Conservation (phyloP, 768 basidiomycete species). For the Pisolithus tinctorius region DNA sequence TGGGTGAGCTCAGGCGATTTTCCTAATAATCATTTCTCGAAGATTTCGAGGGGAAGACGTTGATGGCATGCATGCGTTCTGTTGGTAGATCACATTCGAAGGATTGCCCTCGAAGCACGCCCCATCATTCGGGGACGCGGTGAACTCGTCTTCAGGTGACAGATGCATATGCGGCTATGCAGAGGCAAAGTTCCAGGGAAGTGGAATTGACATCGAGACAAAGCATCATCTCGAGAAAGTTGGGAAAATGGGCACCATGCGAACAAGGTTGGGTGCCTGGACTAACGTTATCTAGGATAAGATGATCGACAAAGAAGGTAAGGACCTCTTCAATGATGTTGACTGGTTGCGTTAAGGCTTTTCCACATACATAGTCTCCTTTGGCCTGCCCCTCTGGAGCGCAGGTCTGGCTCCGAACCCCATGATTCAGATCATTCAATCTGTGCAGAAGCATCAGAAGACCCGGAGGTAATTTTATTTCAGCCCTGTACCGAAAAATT, state of each 20-base stretch:
- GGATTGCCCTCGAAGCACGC: slow-evolving; percentile 50
- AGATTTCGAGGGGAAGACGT: slow-evolving; percentile 56
- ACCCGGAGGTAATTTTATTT: slow-evolving; percentile 38
- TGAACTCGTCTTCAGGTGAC: not conserved
- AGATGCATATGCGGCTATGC: slow-evolving; percentile 43
- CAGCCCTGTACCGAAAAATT: slow-evolving; percentile 19
- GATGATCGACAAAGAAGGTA: slow-evolving; percentile 67
- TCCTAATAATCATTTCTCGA: not conserved
- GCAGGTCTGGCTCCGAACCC: slow-evolving; percentile 84
- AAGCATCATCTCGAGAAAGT: slow-evolving; percentile 72
- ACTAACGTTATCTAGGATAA: slow-evolving; percentile 39
- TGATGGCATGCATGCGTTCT: slow-evolving; percentile 47
- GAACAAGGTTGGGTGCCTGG: slow-evolving; percentile 5
- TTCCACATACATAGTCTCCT: slow-evolving; percentile 45
- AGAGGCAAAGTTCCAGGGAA: slow-evolving; percentile 61
- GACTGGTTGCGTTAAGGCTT: slow-evolving; percentile 3
- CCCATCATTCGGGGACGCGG: not conserved
- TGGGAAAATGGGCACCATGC: slow-evolving; percentile 36
- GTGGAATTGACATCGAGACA: slow-evolving; percentile 67
- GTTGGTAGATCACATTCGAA: slow-evolving; percentile 47
- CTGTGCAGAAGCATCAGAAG: slow-evolving; percentile 55
- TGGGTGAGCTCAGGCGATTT: slow-evolving; percentile 35
- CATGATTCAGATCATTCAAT: slow-evolving; percentile 53
- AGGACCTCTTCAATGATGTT: slow-evolving; percentile 3
- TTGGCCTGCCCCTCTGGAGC: slow-evolving; percentile 82